Evolutionary conservation across 108 stramenopile species (phyloP).

Genomic region (Cyclotella sp.): DNA sequence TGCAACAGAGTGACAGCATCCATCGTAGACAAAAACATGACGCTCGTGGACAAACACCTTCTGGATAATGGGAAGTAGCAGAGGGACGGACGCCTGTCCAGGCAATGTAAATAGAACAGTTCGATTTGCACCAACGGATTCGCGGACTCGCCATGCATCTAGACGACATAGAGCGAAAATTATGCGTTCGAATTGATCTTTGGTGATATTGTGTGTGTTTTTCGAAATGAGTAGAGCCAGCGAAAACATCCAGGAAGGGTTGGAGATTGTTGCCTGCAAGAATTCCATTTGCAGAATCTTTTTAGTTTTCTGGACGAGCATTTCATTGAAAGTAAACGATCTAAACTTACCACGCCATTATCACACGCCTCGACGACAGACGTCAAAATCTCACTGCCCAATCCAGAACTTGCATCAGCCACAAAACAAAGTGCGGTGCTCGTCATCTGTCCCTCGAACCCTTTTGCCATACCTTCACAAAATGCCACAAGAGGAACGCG

Average conservation of each 20-base stretch:
- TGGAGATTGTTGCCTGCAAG: conserved; percentile 44
- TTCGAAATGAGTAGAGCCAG: conserved; percentile 58
- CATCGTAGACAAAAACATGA: conserved; percentile 83
- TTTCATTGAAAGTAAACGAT: neutral
- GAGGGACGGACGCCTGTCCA: conserved; percentile 64
- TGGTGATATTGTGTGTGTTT: conserved; percentile 46
- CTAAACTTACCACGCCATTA: conserved; percentile 46
- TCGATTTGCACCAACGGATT: conserved; percentile 49
- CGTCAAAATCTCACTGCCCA: conserved; percentile 40
- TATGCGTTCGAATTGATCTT: conserved; percentile 57
- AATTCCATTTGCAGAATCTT: conserved; percentile 4
- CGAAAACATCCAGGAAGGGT: conserved; percentile 78
- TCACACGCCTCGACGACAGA: conserved; percentile 37
- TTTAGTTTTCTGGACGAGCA: neutral
- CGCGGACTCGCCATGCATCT: conserved; percentile 70
- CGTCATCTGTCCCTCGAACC: conserved; percentile 64
- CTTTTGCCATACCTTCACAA: conserved; percentile 57
- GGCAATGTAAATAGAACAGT: conserved; percentile 75
- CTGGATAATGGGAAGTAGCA: conserved; percentile 76
- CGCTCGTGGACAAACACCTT: conserved; percentile 80
- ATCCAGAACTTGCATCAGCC: conserved; percentile 74
- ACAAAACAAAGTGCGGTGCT: conserved; percentile 72
- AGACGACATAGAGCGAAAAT: conserved; percentile 78
- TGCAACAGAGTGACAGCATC: conserved; percentile 63
- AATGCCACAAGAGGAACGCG: conserved; percentile 70